Evolutionary conservation across 495 filamentous ascomycete genomes (phyloP).

Genomic region (Daldinia concentrica): DNA sequence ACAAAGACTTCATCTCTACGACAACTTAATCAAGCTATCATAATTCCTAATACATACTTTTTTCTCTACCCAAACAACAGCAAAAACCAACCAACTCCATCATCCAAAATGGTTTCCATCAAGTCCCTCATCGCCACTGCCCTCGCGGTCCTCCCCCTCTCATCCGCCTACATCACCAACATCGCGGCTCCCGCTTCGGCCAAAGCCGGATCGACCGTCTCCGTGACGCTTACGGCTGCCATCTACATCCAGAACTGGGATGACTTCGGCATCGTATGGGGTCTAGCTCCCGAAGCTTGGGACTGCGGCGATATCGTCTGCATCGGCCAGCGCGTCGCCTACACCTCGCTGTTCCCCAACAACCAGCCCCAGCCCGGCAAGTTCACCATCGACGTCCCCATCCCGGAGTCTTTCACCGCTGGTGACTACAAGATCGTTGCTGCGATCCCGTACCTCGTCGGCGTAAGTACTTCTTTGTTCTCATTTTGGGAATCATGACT

Average conservation of each 20-base stretch:
- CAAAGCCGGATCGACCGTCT: slow-evolving; percentile 26
- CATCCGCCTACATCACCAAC: slow-evolving; percentile 29
- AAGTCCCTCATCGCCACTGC: slow-evolving; percentile 36
- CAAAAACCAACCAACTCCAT: slow-evolving; percentile 1
- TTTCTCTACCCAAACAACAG: not conserved
- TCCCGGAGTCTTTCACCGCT: slow-evolving; percentile 53
- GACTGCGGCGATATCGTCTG: slow-evolving; percentile 33
- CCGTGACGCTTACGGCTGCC: slow-evolving; percentile 26
- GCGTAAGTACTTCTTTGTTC: slow-evolving; percentile 29
- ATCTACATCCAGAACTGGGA: slow-evolving; percentile 50
- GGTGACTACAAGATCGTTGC: slow-evolving; percentile 63
- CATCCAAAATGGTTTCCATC: slow-evolving; percentile 38
- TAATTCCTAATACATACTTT: no score
- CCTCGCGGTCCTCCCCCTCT: slow-evolving; percentile 19
- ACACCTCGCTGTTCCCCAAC: slow-evolving; percentile 42
- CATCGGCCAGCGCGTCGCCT: slow-evolving; percentile 39
- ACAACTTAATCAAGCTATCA: no score
- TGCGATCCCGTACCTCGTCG: slow-evolving; percentile 47
- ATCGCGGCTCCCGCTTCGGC: slow-evolving; percentile 20
- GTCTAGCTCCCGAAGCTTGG: slow-evolving; percentile 15
- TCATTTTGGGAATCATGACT: not conserved
- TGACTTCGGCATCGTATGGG: slow-evolving; percentile 48
- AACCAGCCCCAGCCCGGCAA: slow-evolving; percentile 34
- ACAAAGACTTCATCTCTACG: no score
- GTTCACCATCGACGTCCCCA: slow-evolving; percentile 52